Percentiles rank a stretch among this genome's conserved stretches.
These are phyloP conservation scores for Annulohypoxylon nitens DNA, from an alignment of 495 filamentous ascomycete species.

Conservation along the genomic window DNA sequence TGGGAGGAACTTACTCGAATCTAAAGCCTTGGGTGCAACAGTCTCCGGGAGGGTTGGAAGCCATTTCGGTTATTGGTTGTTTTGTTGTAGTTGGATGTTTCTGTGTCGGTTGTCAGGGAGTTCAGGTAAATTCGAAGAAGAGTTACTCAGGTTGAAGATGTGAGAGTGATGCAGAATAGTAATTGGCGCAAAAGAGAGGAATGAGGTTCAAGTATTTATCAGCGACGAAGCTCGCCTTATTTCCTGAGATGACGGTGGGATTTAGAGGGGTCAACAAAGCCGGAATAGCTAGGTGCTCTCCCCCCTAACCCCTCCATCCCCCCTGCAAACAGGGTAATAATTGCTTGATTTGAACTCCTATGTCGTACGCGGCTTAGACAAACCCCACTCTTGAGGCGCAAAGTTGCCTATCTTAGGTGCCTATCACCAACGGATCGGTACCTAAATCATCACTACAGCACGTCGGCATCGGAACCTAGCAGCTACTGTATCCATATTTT, in stretches of 20 bases:
- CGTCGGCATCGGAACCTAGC: too few relatives aligned
- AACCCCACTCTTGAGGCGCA: slow-evolving; percentile 3
- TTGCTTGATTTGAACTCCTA: background rate
- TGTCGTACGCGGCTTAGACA: background rate
- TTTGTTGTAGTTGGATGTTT: background rate
- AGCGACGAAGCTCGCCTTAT: background rate
- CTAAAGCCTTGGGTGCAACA: slow-evolving; percentile 69
- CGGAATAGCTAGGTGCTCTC: too few relatives aligned
- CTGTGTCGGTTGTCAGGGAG: background rate
- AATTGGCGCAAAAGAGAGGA: slow-evolving; percentile 3
- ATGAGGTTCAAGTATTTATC: slow-evolving; percentile 1
- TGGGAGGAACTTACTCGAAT: slow-evolving; percentile 54
- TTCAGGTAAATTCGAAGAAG: background rate
- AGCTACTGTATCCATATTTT: too few relatives aligned
- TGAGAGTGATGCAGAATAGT: background rate
- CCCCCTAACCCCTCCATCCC: background rate
- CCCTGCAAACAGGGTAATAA: background rate
- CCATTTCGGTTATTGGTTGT: slow-evolving; percentile 57
- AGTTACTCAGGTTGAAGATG: background rate
- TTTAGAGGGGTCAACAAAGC: too few relatives aligned
- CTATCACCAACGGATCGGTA: background rate
- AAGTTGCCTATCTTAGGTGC: background rate
- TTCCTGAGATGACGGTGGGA: background rate
- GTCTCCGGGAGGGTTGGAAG: slow-evolving; percentile 67
- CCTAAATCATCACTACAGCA: too few relatives aligned